A percentile compares a stretch with the other conserved stretches of the same genome.
Evolutionary conservation across 2,329 filamentous ascomycete genomes (phyloP).

Genomic region (Madurella fahalii): DNA sequence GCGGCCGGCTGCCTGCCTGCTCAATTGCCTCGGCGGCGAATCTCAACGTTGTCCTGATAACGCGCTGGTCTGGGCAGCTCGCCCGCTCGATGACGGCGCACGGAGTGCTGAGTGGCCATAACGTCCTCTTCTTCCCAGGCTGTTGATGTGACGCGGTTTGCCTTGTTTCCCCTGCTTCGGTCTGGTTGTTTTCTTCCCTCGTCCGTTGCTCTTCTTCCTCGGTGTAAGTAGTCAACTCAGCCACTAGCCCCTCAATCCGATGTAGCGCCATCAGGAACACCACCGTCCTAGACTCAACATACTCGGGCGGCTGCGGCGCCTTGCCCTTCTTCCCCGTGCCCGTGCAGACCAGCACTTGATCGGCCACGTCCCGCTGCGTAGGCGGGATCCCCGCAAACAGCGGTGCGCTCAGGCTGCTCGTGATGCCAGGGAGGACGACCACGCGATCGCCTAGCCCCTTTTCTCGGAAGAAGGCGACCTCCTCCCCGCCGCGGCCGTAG

Average conservation of each 20-base stretch:
- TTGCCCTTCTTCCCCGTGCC: slow-evolving; percentile 90
- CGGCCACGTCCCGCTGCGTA: slow-evolving; percentile 84
- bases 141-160: slow-evolving; percentile 8
- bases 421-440: slow-evolving; percentile 82
- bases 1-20: slow-evolving; percentile 81
- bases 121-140: slow-evolving; percentile 25
- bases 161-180: slow-evolving; percentile 30
- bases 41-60: slow-evolving; percentile 81
- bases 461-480: slow-evolving; percentile 75
- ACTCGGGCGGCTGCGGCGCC: slow-evolving; percentile 75
- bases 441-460: slow-evolving; percentile 63
- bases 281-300: slow-evolving; percentile 71
- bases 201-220: slow-evolving; percentile 26
- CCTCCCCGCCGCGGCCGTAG: slow-evolving; percentile 91
- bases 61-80: slow-evolving; percentile 88
- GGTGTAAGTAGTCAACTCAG: slow-evolving; percentile 57
- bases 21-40: slow-evolving; percentile 80
- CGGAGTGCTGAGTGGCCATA: slow-evolving; percentile 75
- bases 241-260: slow-evolving; percentile 69
- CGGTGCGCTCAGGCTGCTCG: slow-evolving; percentile 79
- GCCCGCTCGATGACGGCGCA: slow-evolving; percentile 92
- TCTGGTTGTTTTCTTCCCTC: slow-evolving; percentile 23
- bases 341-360: slow-evolving; percentile 94
- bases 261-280: slow-evolving; percentile 96
- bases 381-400: slow-evolving; percentile 84